Evolutionary conservation across 208 protist genomes (phyloP), one percentile per base, ranked within the genome.

Genomic region (Strigomonas culicis): DNA sequence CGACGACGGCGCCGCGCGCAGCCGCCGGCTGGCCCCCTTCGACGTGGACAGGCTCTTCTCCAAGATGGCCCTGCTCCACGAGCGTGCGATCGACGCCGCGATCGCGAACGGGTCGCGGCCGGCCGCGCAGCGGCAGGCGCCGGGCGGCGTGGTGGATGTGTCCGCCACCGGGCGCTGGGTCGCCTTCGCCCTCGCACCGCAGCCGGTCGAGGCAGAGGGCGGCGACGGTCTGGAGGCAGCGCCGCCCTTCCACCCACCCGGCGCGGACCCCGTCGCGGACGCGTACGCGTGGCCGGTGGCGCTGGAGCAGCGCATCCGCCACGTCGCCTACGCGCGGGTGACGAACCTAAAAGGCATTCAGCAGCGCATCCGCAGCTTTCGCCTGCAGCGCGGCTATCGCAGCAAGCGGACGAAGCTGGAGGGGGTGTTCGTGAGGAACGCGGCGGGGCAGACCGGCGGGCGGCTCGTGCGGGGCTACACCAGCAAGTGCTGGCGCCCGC

Each of bases 231-330:
- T 65, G 13, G n/a, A 55, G 4, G 50, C 13, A 19, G 43, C 69
- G 6, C 1, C 24, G 10, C 39, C 63, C n/a, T 59, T 64, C 4
- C 30, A 64, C n/a, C 4, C 46, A 17, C 58, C 63, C 11, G 46
- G 63, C 1, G 65, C 71, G 24, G 46, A 34, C n/a, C 7, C 46
- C 19, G 73, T 58, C 10, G 41, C 34, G 10, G 63, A 58, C 22
- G 21, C 28, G 24, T 84, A 77, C 44, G 56, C 73, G 51, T 84
- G 79, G 79, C 79, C 79, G 2, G 11, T 24, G 10, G 74, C 66
- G 11, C 56, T 84, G 22, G 79, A 84, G 34, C 24, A 30, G 3
- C 64, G 51, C 41, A 81, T 92, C 36, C 60, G 52, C 32, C 79
- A 92, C 61, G 71, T 77, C 25, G 52, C 88, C 51, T 70, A 69